A percentile compares a stretch with the other conserved stretches of the same genome.
Evolutionary conservation across 2,329 filamentous ascomycete genomes (phyloP).

Genomic region (Fusarium sulawesiense): DNA sequence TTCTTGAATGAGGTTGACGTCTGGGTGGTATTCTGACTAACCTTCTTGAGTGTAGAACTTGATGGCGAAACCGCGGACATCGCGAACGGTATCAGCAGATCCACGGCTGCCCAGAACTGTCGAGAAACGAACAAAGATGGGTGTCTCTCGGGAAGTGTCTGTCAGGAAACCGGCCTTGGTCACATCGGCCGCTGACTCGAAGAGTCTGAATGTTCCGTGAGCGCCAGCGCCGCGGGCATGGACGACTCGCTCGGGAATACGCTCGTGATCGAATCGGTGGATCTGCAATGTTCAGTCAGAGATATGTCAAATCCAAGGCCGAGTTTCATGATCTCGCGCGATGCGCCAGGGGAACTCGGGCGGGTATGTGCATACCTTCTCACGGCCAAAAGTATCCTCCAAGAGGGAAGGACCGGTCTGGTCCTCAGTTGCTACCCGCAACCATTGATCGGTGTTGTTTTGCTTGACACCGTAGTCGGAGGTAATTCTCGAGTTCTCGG

Average conservation of each 20-base stretch:
- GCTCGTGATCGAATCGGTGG: conserved; percentile 76
- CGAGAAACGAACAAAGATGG: conserved; percentile 70
- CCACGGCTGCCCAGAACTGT: conserved; percentile 81
- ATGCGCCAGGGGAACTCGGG: too few species aligned
- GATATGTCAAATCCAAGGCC: too few species aligned
- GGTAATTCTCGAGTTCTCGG: conserved; percentile 71
- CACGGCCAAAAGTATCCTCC: conserved; percentile 77
- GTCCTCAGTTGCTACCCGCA: conserved; percentile 71
- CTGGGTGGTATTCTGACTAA: not conserved
- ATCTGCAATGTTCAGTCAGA: conserved; percentile 54
- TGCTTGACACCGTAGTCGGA: conserved; percentile 83
- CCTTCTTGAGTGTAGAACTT: conserved; percentile 77
- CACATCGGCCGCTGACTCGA: conserved; percentile 73
- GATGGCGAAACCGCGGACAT: conserved; percentile 82
- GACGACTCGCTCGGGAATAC: conserved; percentile 72
- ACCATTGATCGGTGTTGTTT: conserved; percentile 80
- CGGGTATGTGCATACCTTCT: conserved; percentile 67
- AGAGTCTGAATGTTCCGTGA: conserved; percentile 76
- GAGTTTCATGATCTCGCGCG: too few species aligned
- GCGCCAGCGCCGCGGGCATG: conserved; percentile 78
- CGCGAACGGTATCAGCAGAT: conserved; percentile 83
- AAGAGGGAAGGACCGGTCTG: conserved; percentile 74
- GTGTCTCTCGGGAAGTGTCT: conserved; percentile 63
- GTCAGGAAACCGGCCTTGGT: conserved; percentile 73
- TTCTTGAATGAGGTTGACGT: too few species aligned